Conservation (phyloP, 1,284 basidiomycete genomes). For the Cryptococcus hybrid region DNA sequence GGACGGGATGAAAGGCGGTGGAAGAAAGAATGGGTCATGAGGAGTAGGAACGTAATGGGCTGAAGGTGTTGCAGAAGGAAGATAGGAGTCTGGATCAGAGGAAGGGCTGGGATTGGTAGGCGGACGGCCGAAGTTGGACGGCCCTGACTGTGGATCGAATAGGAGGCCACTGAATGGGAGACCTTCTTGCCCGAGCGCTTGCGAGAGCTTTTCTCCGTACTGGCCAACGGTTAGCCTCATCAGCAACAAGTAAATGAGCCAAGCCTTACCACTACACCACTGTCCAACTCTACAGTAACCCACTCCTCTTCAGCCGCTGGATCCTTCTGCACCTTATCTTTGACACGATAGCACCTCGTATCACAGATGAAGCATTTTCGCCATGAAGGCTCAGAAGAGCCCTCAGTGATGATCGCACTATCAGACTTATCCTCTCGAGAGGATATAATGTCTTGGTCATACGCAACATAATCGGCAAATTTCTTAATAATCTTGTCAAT, state of each 20-base stretch:
- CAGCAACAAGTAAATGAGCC: background rate
- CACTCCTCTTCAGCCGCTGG: constrained; percentile 22
- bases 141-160: constrained; percentile 8
- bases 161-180: constrained; percentile 27
- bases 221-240: constrained; percentile 5
- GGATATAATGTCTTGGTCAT: constrained; percentile 15
- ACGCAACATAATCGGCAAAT: constrained; percentile 24
- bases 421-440: background rate
- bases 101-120: constrained; percentile 15
- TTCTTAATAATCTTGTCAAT: constrained; percentile 17
- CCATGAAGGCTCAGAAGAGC: constrained; percentile 17
- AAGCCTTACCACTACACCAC: constrained; percentile 33
- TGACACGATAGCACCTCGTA: constrained; percentile 22
- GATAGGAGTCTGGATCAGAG: constrained; percentile 9
- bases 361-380: constrained; percentile 41
- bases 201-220: constrained; percentile 26
- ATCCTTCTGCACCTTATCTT: constrained; percentile 13
- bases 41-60: constrained; percentile 30
- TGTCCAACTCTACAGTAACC: constrained; percentile 27
- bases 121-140: constrained; percentile 28
- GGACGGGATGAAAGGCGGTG: constrained; percentile 52
- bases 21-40: constrained; percentile 51
- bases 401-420: background rate
- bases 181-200: constrained; percentile 2
- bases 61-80: background rate